Conservation (phyloP, 1,284 basidiomycete genomes). For the Irpex sp. region DNA sequence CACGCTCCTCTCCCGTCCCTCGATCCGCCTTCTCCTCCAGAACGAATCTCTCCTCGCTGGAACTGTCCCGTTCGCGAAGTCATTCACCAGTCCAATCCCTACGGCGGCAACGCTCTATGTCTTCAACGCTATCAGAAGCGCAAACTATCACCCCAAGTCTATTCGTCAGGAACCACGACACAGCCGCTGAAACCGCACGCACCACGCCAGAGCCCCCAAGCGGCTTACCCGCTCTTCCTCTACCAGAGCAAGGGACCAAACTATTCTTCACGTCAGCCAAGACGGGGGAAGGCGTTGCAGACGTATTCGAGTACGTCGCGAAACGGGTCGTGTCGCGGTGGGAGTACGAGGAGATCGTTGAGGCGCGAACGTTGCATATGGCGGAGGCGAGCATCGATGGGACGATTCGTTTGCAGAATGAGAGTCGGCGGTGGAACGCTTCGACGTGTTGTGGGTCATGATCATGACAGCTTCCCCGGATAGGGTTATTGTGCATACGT, state of each 20-base stretch:
- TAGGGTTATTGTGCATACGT: background rate
- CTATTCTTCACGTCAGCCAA: slow-evolving; percentile 74
- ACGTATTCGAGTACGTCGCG: slow-evolving; percentile 70
- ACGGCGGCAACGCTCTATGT: slow-evolving; percentile 37
- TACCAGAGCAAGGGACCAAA: slow-evolving; percentile 48
- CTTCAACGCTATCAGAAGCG: slow-evolving; percentile 45
- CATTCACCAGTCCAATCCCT: slow-evolving; percentile 21
- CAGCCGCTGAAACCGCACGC: slow-evolving; percentile 19
- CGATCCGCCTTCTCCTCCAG: slow-evolving; percentile 24
- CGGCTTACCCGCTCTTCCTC: slow-evolving; percentile 18
- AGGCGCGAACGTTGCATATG: slow-evolving; percentile 28
- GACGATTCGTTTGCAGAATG: slow-evolving; percentile 18
- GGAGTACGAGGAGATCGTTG: slow-evolving; percentile 57
- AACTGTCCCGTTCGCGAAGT: slow-evolving; percentile 17
- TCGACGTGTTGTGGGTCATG: slow-evolving; percentile 21
- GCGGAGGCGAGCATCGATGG: slow-evolving; percentile 20
- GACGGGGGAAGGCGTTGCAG: slow-evolving; percentile 63
- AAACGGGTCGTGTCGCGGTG: slow-evolving; percentile 51
- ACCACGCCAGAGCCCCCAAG: slow-evolving; percentile 20
- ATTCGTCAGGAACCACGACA: slow-evolving; percentile 36
- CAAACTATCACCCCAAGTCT: slow-evolving; percentile 62
- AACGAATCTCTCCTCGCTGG: slow-evolving; percentile 15
- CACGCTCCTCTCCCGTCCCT: slow-evolving; percentile 55
- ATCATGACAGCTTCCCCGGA: background rate
- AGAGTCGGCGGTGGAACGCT: slow-evolving; percentile 3